These are phyloP conservation scores for Thraustotheca clavata DNA, from an alignment of 352 stramenopile genomes.

Conservation along the genomic window DNA sequence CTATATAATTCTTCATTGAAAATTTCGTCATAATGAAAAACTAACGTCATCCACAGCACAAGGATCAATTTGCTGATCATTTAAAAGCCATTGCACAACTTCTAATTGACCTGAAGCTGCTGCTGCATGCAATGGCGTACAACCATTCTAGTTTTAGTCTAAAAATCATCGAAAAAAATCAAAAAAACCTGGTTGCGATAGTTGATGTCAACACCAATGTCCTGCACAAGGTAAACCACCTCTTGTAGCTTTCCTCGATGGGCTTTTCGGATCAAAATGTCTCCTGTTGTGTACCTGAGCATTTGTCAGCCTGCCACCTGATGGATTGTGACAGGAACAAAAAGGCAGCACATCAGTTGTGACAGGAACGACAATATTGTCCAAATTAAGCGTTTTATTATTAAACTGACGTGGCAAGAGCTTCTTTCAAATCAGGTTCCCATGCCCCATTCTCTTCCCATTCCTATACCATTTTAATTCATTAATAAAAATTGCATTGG, in stretches of 20 bases:
- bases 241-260: slow-evolving; percentile 79
- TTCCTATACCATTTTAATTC: neutral
- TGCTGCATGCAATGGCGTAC: slow-evolving; percentile 64
- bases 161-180: neutral
- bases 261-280: slow-evolving; percentile 79
- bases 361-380: neutral
- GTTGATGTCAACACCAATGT: slow-evolving; percentile 72
- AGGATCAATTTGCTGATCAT: slow-evolving; percentile 46
- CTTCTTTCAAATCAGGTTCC: no score
- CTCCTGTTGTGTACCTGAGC: slow-evolving; percentile 54
- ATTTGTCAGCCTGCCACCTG: neutral
- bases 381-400: neutral
- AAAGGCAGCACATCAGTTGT: neutral
- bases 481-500: no score
- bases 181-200: slow-evolving; percentile 68
- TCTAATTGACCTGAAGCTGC: slow-evolving; percentile 71
- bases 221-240: slow-evolving; percentile 60
- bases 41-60: slow-evolving; percentile 57
- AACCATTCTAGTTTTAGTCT: slow-evolving; percentile 73
- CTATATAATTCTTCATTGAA: slow-evolving; percentile 21
- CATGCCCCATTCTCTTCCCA: slow-evolving; percentile 1
- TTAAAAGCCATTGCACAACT: slow-evolving; percentile 72
- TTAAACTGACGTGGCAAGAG: neutral
- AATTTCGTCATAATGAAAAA: slow-evolving; percentile 1
- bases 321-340: neutral